A percentile compares a stretch with the other conserved stretches of the same genome.
These are phyloP conservation scores for Oryza longistaminata DNA, from an alignment of 176 grass and related monocot species.

Conservation along the genomic window DNA sequence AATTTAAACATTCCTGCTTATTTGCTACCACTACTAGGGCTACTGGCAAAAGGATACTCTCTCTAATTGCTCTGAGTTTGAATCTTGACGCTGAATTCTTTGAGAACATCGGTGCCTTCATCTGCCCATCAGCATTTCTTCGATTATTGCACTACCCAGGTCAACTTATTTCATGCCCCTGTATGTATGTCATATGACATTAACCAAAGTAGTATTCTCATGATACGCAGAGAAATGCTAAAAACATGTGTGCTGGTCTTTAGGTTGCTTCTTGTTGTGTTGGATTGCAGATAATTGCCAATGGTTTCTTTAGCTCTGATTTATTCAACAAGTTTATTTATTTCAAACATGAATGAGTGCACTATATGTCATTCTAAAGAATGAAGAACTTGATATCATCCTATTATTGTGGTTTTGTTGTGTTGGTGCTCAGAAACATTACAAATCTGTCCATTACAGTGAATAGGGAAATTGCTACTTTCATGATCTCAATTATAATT, in stretches of 20 bases:
- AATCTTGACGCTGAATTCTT: conserved; percentile 58
- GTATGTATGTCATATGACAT: neutral
- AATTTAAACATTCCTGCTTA: neutral
- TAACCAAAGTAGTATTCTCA: neutral
- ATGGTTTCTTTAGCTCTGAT: neutral
- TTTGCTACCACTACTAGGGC: neutral
- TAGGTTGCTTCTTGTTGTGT: neutral
- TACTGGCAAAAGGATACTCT: conserved; percentile 46
- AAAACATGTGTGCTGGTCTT: neutral
- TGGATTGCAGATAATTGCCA: neutral
- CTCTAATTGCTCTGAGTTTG: conserved; percentile 71
- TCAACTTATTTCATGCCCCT: neutral
- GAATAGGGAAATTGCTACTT: neutral
- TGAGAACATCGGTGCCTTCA: neutral
- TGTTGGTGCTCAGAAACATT: neutral
- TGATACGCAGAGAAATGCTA: neutral
- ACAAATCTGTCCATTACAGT: neutral
- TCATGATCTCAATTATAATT: neutral
- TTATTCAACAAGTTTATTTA: neutral
- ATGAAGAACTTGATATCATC: neutral
- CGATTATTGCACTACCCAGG: conserved; percentile 66
- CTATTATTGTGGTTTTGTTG: neutral
- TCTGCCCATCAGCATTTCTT: conserved; percentile 40
- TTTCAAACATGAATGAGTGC: neutral
- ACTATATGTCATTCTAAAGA: neutral